phyloP scores from a whole-genome alignment of 345 rosid genomes.

The Ricinus communis region DNA sequence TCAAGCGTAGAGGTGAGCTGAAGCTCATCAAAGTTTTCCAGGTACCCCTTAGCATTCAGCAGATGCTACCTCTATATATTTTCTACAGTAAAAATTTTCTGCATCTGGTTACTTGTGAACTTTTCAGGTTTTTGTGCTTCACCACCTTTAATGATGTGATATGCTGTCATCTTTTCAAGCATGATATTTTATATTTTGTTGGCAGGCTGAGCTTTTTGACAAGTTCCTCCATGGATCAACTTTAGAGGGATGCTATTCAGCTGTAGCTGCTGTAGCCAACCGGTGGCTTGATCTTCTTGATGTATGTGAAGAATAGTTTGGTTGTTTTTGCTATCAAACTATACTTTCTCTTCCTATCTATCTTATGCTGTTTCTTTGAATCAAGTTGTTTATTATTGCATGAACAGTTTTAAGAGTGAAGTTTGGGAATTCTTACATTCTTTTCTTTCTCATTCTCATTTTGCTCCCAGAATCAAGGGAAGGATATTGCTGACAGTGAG shows the following conservation, averaged over 20 bases:
- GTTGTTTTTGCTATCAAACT: background rate
- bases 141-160: background rate
- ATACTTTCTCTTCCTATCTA: background rate
- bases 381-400: constrained; percentile 7
- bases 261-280: constrained; percentile 93
- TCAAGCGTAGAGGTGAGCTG: constrained; percentile 98
- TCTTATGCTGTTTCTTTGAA: background rate
- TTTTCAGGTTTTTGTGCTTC: background rate
- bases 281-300: constrained; percentile 98
- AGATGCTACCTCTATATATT: background rate
- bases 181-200: constrained; percentile 17
- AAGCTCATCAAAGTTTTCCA: constrained; percentile 97
- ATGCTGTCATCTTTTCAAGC: constrained; percentile 2
- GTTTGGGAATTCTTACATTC: constrained; percentile 15
- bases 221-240: constrained; percentile 91
- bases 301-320: constrained; percentile 45
- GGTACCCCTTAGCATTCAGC: constrained; percentile 43
- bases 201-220: constrained; percentile 93
- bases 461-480: constrained; percentile 74
- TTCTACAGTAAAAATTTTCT: background rate
- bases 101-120: background rate
- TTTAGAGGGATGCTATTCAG: constrained; percentile 84
- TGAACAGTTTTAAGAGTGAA: background rate
- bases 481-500: constrained; percentile 87
- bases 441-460: constrained; percentile 20